Evolutionary conservation across 805 yeast species (phyloP).

Genomic region (Candida tammaniensis): DNA sequence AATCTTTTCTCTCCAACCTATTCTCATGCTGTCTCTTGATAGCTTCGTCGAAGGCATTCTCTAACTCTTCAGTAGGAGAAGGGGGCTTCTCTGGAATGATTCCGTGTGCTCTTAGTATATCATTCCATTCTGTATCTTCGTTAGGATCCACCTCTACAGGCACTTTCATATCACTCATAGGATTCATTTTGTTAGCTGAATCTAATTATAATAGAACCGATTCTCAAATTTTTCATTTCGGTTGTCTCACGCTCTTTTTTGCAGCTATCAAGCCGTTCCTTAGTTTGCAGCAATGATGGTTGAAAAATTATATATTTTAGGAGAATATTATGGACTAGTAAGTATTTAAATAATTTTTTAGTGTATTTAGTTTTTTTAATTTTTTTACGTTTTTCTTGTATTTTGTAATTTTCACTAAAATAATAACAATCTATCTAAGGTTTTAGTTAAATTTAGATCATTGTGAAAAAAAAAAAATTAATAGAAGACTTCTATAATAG

Average conservation of each 20-base stretch:
- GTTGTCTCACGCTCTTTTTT: slow-evolving; percentile 3
- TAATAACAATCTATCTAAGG: too few relatives aligned
- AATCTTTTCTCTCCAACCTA: slow-evolving; percentile 69
- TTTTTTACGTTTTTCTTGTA: too few relatives aligned
- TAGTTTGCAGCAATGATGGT: slow-evolving; percentile 1
- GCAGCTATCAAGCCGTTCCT: not conserved
- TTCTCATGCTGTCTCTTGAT: slow-evolving; percentile 75
- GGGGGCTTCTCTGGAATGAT: slow-evolving; percentile 90
- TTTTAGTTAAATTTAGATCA: too few relatives aligned
- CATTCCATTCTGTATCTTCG: slow-evolving; percentile 99
- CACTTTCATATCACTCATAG: slow-evolving; percentile 41
- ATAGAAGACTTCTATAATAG: too few relatives aligned
- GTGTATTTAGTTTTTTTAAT: too few relatives aligned
- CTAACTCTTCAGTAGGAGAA: slow-evolving; percentile 82
- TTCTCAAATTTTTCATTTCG: slow-evolving; percentile 7
- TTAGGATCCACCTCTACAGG: slow-evolving; percentile 89
- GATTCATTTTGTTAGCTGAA: slow-evolving; percentile 11
- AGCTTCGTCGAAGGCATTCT: slow-evolving; percentile 85
- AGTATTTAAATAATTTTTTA: too few relatives aligned
- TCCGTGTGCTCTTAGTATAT: slow-evolving; percentile 84
- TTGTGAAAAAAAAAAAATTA: too few relatives aligned
- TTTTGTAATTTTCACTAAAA: too few relatives aligned
- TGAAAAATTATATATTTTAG: too few relatives aligned
- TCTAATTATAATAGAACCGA: slow-evolving; percentile 2
- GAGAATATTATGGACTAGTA: too few relatives aligned